Evolutionary conservation across 2,329 filamentous ascomycete species (phyloP).

Genomic region (Fusarium circinatum): DNA sequence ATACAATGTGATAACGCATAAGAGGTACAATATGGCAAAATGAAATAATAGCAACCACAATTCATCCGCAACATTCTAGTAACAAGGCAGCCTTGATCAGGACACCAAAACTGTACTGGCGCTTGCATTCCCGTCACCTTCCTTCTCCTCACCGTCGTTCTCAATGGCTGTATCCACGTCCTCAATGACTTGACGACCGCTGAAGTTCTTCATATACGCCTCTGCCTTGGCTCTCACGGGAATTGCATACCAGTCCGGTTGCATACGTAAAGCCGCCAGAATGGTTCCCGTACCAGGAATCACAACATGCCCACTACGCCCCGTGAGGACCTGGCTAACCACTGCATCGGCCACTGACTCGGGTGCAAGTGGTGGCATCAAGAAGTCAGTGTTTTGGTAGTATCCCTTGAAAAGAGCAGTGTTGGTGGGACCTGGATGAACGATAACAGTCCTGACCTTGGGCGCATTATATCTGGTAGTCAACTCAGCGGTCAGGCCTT

Average conservation of each 20-base stretch:
- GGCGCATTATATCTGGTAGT: conserved; percentile 69
- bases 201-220: conserved; percentile 56
- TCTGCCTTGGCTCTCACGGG: conserved; percentile 57
- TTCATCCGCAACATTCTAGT: neutral
- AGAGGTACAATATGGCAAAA: neutral
- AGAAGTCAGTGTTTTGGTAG: conserved; percentile 61
- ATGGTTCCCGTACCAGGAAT: conserved; percentile 54
- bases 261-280: conserved; percentile 57
- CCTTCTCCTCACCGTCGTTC: conserved; percentile 17
- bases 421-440: conserved; percentile 63
- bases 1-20: neutral
- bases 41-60: neutral
- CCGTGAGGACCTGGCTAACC: conserved; percentile 59
- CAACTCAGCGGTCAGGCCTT: conserved; percentile 70
- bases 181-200: conserved; percentile 59
- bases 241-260: conserved; percentile 73
- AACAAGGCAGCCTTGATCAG: conserved; percentile 15
- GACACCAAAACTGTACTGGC: conserved; percentile 54
- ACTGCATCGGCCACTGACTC: conserved; percentile 59
- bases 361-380: conserved; percentile 50
- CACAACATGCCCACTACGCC: conserved; percentile 60
- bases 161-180: conserved; percentile 55
- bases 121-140: conserved; percentile 40
- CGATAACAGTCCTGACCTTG: conserved; percentile 71
- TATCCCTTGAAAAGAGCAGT: conserved; percentile 56